Evolutionary conservation across 73 alveolate species (phyloP), one percentile per base, ranked within the genome.

Genomic region (Paraurostyla sp.): DNA sequence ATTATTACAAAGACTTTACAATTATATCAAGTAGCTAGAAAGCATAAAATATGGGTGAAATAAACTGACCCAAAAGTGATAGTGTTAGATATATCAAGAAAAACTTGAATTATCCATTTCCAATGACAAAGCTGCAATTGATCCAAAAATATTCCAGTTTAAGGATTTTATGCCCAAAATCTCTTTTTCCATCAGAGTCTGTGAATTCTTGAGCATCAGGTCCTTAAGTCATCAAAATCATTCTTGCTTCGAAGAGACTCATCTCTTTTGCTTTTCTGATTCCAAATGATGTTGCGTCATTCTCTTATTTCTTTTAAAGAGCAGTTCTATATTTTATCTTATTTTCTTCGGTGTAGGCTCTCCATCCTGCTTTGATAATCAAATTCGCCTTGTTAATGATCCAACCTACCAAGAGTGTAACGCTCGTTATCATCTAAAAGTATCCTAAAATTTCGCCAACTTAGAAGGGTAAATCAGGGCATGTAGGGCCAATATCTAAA

Each of bases 11-110:
- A 27, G 58, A 51, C 25, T 93, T 76, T 54, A 90, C 92, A 25
- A 98, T 90, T 33, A 98, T 92, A 68, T 97, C 99, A 40, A 98
- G 82, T 56, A 98, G 94, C 56, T 94, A 95, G 87, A 96, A 96
- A 20, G 97, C 86, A 85, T 97, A 98, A 89, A 96, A 98, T 40
- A 97, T 94, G 2, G 98, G 98, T 59, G 96, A 91, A 42, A 78
- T 46, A 54, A 82, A 87, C 0, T 92, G 94, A 25, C 99, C 99
- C 27, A 97, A 88, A 45, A 96, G 85, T 3, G 99, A 96, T 46
- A 97, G 89, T 68, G 96, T 81, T 0, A 97, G 96, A 76, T 95
- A 97, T 29, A 96, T 96, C 15, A 94, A 73, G 62, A 83, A 75
- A 76, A 82, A 91, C 58, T 49, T 58, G 82, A 91, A 84, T 32